Evolutionary conservation across 768 basidiomycete species (phyloP).

Genomic region (Rhodotorula diobovata): DNA sequence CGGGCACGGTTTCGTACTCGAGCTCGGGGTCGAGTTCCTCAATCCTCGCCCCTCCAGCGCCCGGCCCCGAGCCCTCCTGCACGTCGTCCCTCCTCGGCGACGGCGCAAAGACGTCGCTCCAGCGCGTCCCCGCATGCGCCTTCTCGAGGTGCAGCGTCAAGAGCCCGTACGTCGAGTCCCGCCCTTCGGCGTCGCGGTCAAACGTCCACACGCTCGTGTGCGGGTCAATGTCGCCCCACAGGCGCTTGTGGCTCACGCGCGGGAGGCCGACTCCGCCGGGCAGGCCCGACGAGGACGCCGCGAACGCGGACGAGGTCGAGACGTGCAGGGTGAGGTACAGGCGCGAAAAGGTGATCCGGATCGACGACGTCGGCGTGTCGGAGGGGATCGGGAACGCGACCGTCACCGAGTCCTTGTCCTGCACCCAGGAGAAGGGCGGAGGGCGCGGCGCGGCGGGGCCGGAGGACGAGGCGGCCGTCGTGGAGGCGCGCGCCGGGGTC

Average conservation of each 20-base stretch:
- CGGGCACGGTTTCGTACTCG: constrained; percentile 58
- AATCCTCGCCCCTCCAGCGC: constrained; percentile 40
- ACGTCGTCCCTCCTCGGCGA: no score
- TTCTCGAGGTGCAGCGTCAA: constrained; percentile 85
- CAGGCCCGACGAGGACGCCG: constrained; percentile 39
- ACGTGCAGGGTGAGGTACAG: constrained; percentile 65
- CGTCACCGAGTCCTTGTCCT: constrained; percentile 75
- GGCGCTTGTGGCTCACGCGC: constrained; percentile 57
- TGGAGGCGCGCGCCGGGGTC: not conserved
- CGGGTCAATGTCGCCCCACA: constrained; percentile 76
- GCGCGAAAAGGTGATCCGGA: constrained; percentile 64
- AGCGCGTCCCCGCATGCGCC: constrained; percentile 71
- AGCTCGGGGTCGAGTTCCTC: constrained; percentile 46
- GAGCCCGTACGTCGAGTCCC: constrained; percentile 56
- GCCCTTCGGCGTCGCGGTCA: constrained; percentile 65
- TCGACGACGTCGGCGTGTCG: constrained; percentile 58
- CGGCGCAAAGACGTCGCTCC: constrained; percentile 74
- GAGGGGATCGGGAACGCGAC: constrained; percentile 79
- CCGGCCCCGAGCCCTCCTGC: constrained; percentile 19
- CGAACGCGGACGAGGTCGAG: constrained; percentile 42
- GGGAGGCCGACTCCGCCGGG: constrained; percentile 51
- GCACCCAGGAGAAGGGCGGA: constrained; percentile 88
- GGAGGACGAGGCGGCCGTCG: not conserved
- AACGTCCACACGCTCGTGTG: constrained; percentile 86
- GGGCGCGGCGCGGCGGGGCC: constrained; percentile 50